phyloP scores from a whole-genome alignment of 352 stramenopile genomes.

The Phytopythium delawarense region DNA sequence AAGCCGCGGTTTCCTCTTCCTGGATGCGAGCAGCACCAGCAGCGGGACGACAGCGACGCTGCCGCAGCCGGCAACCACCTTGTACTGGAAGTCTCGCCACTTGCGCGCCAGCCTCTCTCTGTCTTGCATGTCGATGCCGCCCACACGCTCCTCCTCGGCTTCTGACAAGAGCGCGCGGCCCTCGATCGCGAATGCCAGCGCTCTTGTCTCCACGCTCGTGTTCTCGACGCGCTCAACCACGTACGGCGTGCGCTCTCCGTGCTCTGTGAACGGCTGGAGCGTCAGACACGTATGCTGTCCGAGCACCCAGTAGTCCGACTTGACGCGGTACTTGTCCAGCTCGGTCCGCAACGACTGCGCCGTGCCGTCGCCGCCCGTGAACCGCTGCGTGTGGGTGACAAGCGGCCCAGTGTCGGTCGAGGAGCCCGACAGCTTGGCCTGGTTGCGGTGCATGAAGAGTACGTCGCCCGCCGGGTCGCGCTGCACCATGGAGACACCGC shows the following conservation, averaged over 20 bases:
- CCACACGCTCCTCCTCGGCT: not conserved
- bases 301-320: conserved; percentile 52
- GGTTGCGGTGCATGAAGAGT: conserved; percentile 81
- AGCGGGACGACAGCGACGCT: not conserved
- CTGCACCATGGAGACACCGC: conserved; percentile 79
- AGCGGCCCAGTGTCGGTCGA: conserved; percentile 42
- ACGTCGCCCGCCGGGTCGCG: conserved; percentile 63
- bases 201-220: not conserved
- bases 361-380: conserved; percentile 61
- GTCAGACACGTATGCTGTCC: conserved; percentile 64
- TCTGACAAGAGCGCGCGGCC: not conserved
- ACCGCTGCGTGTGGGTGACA: conserved; percentile 72
- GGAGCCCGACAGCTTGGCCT: conserved; percentile 63
- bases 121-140: not conserved
- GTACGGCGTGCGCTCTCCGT: not conserved
- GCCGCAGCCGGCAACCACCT: not conserved
- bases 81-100: not conserved
- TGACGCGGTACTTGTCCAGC: conserved; percentile 68
- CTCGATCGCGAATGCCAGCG: conserved; percentile 24
- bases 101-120: not conserved
- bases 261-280: conserved; percentile 17
- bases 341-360: conserved; percentile 38
- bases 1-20: not conserved
- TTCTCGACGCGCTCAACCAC: not conserved
- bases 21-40: not conserved